These are phyloP conservation scores for Wickerhamiella vanderwaltii DNA, from an alignment of 805 yeast species.

Conservation along the genomic window DNA sequence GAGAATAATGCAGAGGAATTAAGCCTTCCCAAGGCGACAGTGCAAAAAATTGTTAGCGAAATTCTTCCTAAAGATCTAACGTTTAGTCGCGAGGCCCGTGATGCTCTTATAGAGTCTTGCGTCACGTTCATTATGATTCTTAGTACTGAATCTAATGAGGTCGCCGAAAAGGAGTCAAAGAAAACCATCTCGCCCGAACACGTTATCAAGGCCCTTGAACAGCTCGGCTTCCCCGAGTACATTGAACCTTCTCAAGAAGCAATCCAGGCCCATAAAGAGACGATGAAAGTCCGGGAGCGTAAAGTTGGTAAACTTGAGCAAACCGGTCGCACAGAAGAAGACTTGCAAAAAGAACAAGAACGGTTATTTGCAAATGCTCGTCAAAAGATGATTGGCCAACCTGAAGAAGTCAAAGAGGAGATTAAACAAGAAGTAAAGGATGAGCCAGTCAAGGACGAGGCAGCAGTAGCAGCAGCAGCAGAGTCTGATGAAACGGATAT, in stretches of 20 bases:
- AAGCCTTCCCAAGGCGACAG: slow-evolving; percentile 56
- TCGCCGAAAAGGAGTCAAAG: slow-evolving; percentile 91
- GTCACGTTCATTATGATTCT: slow-evolving; percentile 91
- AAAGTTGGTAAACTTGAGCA: slow-evolving; percentile 87
- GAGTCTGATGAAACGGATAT: slow-evolving; percentile 8
- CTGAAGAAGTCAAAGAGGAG: background rate
- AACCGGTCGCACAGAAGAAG: slow-evolving; percentile 87
- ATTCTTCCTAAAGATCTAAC: slow-evolving; percentile 79
- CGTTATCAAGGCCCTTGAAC: slow-evolving; percentile 77
- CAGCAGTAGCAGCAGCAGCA: background rate
- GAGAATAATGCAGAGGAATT: slow-evolving; percentile 26
- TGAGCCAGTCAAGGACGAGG: slow-evolving; percentile 2
- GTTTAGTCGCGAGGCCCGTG: slow-evolving; percentile 86
- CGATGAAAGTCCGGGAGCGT: slow-evolving; percentile 72
- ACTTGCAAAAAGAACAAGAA: slow-evolving; percentile 81
- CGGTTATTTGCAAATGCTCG: slow-evolving; percentile 50
- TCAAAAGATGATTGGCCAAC: slow-evolving; percentile 19
- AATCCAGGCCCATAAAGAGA: slow-evolving; percentile 75
- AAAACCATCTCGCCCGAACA: slow-evolving; percentile 96
- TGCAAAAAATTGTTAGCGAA: slow-evolving; percentile 85
- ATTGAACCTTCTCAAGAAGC: slow-evolving; percentile 70
- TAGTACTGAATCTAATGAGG: slow-evolving; percentile 86
- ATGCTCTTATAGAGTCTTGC: slow-evolving; percentile 90
- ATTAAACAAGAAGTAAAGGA: background rate
- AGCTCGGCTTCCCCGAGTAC: slow-evolving; percentile 76